phyloP scores from a whole-genome alignment of 805 yeast genomes.

The Candida railenensis region DNA sequence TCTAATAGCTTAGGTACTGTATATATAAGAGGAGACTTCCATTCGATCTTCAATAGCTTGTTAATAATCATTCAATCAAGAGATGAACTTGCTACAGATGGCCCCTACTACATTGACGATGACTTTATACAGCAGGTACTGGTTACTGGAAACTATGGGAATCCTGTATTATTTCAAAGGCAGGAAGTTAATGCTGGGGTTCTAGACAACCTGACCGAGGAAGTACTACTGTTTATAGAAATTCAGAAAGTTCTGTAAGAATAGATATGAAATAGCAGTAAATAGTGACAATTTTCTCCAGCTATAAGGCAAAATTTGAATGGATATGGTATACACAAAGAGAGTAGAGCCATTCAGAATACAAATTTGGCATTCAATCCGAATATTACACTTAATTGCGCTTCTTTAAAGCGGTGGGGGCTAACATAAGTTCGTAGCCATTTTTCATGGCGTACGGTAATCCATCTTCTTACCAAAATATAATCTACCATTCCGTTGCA shows the following conservation, averaged over 20 bases:
- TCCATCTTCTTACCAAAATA: too few relatives aligned
- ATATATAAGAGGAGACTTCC: slow-evolving; percentile 19
- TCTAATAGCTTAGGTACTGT: slow-evolving; percentile 2
- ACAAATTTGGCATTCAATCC: too few relatives aligned
- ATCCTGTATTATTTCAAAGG: slow-evolving; percentile 16
- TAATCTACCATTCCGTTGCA: too few relatives aligned
- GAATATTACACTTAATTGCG: too few relatives aligned
- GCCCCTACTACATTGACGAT: slow-evolving; percentile 13
- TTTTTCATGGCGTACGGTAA: too few relatives aligned
- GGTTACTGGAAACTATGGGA: slow-evolving; percentile 15
- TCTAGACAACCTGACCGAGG: slow-evolving; percentile 1
- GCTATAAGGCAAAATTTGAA: too few relatives aligned
- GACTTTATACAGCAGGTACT: slow-evolving; percentile 11
- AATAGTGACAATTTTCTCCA: too few relatives aligned
- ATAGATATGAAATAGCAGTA: not conserved
- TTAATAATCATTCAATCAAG: not conserved
- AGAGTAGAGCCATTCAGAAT: too few relatives aligned
- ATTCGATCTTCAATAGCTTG: slow-evolving; percentile 16
- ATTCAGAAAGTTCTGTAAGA: not conserved
- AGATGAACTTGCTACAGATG: not conserved
- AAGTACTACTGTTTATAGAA: not conserved
- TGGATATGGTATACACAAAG: too few relatives aligned
- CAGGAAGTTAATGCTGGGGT: slow-evolving; percentile 5
- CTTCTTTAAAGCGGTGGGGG: too few relatives aligned
- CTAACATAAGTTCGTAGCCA: too few relatives aligned